Conservation (phyloP, 371 early-diverging fungal species). For the Mucor racemosus region DNA sequence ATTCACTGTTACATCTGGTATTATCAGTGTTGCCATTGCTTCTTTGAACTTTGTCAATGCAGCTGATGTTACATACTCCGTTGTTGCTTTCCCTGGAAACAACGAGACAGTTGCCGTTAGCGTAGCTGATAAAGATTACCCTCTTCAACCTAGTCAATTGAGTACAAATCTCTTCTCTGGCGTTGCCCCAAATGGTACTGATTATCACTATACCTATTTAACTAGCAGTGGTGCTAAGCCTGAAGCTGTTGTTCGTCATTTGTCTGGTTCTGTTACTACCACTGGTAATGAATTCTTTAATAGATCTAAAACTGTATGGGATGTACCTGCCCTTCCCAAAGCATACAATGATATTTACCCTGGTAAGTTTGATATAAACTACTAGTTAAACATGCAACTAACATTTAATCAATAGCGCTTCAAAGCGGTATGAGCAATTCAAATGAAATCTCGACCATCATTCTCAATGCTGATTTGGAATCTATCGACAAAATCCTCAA, state of each 20-base stretch:
- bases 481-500: constrained; percentile 36
- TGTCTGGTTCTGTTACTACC: constrained; percentile 33
- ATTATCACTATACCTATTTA: constrained; percentile 36
- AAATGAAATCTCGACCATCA: constrained; percentile 49
- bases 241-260: constrained; percentile 36
- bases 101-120: constrained; percentile 37
- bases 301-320: constrained; percentile 41
- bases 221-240: constrained; percentile 6
- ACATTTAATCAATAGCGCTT: constrained; percentile 21
- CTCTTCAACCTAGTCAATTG: constrained; percentile 25
- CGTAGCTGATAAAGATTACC: constrained; percentile 27
- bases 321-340: constrained; percentile 55
- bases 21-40: constrained; percentile 8
- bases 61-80: constrained; percentile 41
- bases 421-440: constrained; percentile 35
- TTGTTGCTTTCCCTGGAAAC: constrained; percentile 40
- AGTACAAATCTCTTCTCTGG: constrained; percentile 33
- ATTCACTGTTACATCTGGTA: background rate
- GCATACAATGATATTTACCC: constrained; percentile 49
- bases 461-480: constrained; percentile 42
- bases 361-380: constrained; percentile 25
- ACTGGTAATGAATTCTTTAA: constrained; percentile 61
- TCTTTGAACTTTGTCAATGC: constrained; percentile 12
- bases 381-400: background rate
- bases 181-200: constrained; percentile 32